A percentile compares a stretch with the other conserved stretches of the same genome.
These are phyloP conservation scores for Diaporthe ampelina DNA, from an alignment of 2,329 filamentous ascomycete species.

Conservation along the genomic window DNA sequence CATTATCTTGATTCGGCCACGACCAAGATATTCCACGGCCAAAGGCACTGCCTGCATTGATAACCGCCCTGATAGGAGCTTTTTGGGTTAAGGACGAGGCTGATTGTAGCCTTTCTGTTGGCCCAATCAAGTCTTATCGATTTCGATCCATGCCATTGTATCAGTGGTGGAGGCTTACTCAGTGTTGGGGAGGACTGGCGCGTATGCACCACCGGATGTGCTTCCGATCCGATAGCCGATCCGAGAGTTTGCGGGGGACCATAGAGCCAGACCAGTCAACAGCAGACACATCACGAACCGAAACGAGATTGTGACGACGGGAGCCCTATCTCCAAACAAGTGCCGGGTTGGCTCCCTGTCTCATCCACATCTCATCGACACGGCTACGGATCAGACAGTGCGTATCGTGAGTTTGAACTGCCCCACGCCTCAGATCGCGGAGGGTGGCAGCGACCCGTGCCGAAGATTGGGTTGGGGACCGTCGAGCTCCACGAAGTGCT, in stretches of 20 bases:
- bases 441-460: slow-evolving; percentile 6
- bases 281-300: slow-evolving; percentile 17
- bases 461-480: neutral
- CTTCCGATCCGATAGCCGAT: slow-evolving; percentile 23
- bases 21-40: neutral
- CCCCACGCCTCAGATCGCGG: neutral
- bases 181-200: neutral
- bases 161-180: slow-evolving; percentile 10
- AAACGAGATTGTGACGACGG: slow-evolving; percentile 2
- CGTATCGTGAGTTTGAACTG: neutral
- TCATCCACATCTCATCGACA: neutral
- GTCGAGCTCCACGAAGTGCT: neutral
- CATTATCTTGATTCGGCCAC: neutral
- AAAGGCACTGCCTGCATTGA: neutral
- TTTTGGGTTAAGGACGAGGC: neutral
- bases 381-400: slow-evolving; percentile 16
- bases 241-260: slow-evolving; percentile 18
- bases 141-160: neutral
- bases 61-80: neutral
- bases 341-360: neutral
- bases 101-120: slow-evolving; percentile 11
- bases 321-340: neutral
- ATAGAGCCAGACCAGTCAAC: slow-evolving; percentile 1
- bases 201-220: slow-evolving; percentile 20
- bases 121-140: slow-evolving; percentile 8